Conservation (phyloP, 1,284 basidiomycete genomes). For the Sphaerobolus stellatus region DNA sequence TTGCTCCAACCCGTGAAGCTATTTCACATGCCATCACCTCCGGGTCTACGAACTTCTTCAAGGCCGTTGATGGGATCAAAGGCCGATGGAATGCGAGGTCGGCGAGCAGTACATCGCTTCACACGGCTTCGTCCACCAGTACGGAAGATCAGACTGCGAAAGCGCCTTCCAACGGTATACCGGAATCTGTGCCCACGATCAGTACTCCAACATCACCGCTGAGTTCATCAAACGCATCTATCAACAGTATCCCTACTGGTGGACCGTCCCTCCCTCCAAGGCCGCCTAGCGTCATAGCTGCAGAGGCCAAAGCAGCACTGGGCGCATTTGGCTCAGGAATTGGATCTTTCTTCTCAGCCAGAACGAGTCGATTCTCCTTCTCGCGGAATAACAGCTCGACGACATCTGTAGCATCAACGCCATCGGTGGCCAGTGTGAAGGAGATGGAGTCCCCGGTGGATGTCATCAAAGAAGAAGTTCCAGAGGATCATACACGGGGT, state of each 20-base stretch:
- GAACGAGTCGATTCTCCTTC: conserved; percentile 38
- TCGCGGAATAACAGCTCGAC: conserved; percentile 13
- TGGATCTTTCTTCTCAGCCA: conserved; percentile 56
- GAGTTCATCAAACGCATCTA: conserved; percentile 20
- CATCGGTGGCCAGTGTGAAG: background rate
- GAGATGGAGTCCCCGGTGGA: background rate
- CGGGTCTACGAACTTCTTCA: conserved; percentile 82
- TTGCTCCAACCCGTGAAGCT: conserved; percentile 85
- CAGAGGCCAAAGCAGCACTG: conserved; percentile 37
- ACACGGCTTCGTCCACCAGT: conserved; percentile 18
- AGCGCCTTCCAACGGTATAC: background rate
- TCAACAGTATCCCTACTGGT: conserved; percentile 18
- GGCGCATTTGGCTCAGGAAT: conserved; percentile 57
- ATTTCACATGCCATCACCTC: conserved; percentile 71
- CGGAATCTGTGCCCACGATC: background rate
- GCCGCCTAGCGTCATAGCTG: conserved; percentile 30
- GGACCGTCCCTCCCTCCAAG: conserved; percentile 19
- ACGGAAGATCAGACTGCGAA: background rate
- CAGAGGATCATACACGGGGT: too few species aligned
- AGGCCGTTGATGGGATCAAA: conserved; percentile 83
- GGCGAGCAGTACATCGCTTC: conserved; percentile 34
- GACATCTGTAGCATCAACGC: background rate
- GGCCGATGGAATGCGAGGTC: conserved; percentile 63
- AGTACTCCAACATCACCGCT: conserved; percentile 7
- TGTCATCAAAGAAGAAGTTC: too few species aligned